Base-by-base conservation (phyloP, 192 early-diverging fungal species). In the Coemansia aciculifera region DNA sequence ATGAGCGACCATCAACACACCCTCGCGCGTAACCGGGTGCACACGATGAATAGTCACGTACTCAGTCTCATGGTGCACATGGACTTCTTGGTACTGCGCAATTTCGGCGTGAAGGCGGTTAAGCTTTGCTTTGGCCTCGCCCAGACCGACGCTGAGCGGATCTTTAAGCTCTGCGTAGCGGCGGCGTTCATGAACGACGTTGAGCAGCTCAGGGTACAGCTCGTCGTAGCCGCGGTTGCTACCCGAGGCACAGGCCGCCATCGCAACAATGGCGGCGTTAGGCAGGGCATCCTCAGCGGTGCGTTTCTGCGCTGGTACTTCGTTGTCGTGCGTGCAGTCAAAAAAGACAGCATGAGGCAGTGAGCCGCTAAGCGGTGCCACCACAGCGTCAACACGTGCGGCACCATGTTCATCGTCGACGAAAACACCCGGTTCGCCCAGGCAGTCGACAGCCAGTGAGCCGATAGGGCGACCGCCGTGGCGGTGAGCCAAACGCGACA, bases 271-370 rank as follows among this genome's bases (percentile, higher is more conserved):
- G 8, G 94, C 96, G 10, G 92, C 89, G 84, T 94, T 97, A 5
- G 98, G 88, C 17, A 99, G 81, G 6, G 98, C 90, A 77, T 99
- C 98, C 64, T 90, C 88, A 3, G 94, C 89, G 0, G 88, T 89
- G 60, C 96, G 86, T 57, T 94, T 95, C 73, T 99, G 94, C 24
- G 91, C 86, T 2, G 98, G 98, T 2, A 92, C 93, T 78, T 98
- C 94, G 73, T 99, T 99, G 79, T 99, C 98, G 64, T 99, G 98
- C 12, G 98, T 98, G 85, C 96, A 98, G 77, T 99, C 98, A 90
- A 98, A 98, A 74, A 99, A 97, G 10, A 99, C 85, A 6, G 95
- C 94, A 67, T 98, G 96, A 4, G 96, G 94, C 19, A 78, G 78
- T 8, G 93, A 93, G 12, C 91, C 95, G 32, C 85, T 84, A 13